These are phyloP conservation scores for Mycothermus thermophilus DNA, from an alignment of 495 filamentous ascomycete species.

Conservation along the genomic window DNA sequence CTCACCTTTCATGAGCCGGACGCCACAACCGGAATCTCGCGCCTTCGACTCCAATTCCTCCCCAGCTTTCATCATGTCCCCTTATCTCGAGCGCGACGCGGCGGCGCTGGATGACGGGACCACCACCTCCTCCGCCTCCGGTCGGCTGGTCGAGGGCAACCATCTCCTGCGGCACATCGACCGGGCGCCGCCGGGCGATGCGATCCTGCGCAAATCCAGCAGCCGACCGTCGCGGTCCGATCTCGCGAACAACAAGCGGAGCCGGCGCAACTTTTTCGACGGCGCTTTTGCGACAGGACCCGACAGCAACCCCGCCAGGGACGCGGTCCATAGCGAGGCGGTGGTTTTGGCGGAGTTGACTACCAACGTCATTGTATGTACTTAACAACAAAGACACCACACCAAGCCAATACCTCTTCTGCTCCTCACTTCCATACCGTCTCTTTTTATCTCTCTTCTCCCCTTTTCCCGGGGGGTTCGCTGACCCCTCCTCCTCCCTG, in stretches of 20 bases:
- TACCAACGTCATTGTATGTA: constrained; percentile 68
- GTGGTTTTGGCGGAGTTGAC: constrained; percentile 66
- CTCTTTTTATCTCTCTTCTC: neutral
- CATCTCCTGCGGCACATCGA: constrained; percentile 25
- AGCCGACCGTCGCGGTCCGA: constrained; percentile 21
- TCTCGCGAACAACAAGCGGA: constrained; percentile 24
- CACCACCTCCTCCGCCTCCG: constrained; percentile 24
- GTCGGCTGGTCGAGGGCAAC: constrained; percentile 29
- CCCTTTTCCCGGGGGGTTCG: neutral
- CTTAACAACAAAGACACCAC: too few species aligned
- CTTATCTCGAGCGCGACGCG: too few species aligned
- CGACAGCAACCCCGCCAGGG: constrained; percentile 33
- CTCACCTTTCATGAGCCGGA: too few species aligned
- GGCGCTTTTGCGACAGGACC: constrained; percentile 30
- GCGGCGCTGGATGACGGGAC: too few species aligned
- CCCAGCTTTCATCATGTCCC: too few species aligned
- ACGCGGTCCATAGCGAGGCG: constrained; percentile 49
- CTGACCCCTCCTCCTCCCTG: neutral
- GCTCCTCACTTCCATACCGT: neutral
- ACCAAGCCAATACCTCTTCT: too few species aligned
- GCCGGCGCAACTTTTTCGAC: constrained; percentile 32
- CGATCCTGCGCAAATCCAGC: constrained; percentile 7
- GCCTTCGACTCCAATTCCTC: too few species aligned
- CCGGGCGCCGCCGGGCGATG: constrained; percentile 24
- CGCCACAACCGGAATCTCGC: too few species aligned